Percentiles rank a stretch among this genome's conserved stretches.
These are phyloP conservation scores for Syzygium syzygioides DNA, from an alignment of 441 rosid genomes.

Conservation along the genomic window DNA sequence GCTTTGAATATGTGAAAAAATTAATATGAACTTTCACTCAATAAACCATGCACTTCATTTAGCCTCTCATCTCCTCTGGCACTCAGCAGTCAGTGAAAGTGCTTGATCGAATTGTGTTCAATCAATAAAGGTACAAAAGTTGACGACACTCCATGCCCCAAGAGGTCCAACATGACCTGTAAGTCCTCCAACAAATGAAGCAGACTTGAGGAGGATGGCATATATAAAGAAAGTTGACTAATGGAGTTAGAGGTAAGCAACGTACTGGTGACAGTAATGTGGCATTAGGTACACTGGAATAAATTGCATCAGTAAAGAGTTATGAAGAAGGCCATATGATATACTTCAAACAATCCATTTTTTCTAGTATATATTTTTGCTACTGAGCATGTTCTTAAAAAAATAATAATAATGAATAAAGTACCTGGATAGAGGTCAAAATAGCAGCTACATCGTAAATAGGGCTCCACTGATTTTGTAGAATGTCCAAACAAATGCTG, in stretches of 20 bases:
- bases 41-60: neutral
- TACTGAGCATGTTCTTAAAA: neutral
- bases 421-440: slow-evolving; percentile 72
- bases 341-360: neutral
- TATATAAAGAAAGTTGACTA: neutral
- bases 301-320: neutral
- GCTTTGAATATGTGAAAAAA: neutral
- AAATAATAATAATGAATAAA: neutral
- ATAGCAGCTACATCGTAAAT: slow-evolving; percentile 80
- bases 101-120: neutral
- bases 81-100: neutral
- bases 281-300: neutral
- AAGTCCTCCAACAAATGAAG: neutral
- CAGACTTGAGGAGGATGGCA: neutral
- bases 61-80: neutral
- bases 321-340: neutral
- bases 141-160: neutral
- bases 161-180: neutral
- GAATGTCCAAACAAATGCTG: slow-evolving; percentile 76
- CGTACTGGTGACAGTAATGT: neutral
- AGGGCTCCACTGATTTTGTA: slow-evolving; percentile 86
- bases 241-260: neutral
- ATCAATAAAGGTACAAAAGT: neutral
- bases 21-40: neutral
- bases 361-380: neutral